Base-by-base conservation (phyloP, 768 basidiomycete genomes). In the Paxillus involutus region DNA sequence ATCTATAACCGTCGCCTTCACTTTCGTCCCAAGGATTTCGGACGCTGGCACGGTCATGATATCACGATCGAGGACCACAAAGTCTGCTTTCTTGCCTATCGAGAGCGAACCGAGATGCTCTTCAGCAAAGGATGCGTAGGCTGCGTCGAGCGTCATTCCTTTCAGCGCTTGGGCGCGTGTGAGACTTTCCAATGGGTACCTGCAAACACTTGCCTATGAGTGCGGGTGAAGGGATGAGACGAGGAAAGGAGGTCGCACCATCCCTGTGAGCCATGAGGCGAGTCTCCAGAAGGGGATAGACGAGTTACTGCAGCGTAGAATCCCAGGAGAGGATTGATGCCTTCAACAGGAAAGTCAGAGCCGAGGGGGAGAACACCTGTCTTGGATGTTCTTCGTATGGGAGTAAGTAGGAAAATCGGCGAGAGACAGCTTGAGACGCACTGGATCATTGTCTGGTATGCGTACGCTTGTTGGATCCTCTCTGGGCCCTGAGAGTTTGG, bases 311-410 rank as follows among this genome's bases (percentile, higher is more conserved):
- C 92, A 6, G 96, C 94, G 60, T 94, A 93, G 71, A 97, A 95
- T 0, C 91, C 92, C 3, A 89, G 74, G 33, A 98, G 73, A 0
- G 96, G 95, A 63, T 96, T 91, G 49, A 96, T 86, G 10, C 83
- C 81, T 69, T 98, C 95, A 3, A 98, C 86, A 0, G 96, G 96
- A 70, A 98, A 97, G 68, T 98, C 95, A 3, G 93, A 92, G 3
- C 96, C 95, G 2, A 98, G 77, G 0, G 93, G 86, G 3, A 95
- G 78, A 13, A 85, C 67, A 0, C 78, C 70, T n/a, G 73, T 70
- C 6, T 67, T 74, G 11, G 88, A 86, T 3, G 69, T 68, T 55
- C 83, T 86, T 51, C 36, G n/a, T 29, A 1, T 37, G 36, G 42
- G 19, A 4, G 44, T 48, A n/a, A 35, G 19, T 2, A 30, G 36